phyloP scores from a whole-genome alignment of 2,329 filamentous ascomycete genomes.

The Cladophialophora psammophila region DNA sequence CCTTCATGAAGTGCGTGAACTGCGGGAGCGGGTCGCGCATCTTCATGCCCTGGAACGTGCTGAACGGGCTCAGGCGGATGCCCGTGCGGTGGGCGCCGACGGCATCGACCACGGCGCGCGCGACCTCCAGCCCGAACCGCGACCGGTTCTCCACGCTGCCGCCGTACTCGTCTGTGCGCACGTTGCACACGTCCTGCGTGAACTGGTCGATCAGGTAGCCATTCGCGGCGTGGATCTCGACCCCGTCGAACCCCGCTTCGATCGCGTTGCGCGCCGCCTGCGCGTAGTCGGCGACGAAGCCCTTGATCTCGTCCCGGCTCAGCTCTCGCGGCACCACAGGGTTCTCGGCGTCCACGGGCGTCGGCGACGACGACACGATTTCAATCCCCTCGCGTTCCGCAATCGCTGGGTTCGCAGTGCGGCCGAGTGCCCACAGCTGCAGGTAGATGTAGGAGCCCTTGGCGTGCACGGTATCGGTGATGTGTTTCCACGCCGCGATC shows the following conservation, averaged over 20 bases:
- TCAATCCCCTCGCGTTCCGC: constrained; percentile 44
- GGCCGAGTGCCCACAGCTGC: constrained; percentile 66
- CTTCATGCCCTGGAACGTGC: constrained; percentile 56
- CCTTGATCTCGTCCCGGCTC: constrained; percentile 53
- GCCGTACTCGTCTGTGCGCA: constrained; percentile 59
- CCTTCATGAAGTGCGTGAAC: constrained; percentile 62
- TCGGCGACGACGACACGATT: constrained; percentile 16
- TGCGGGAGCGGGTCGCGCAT: constrained; percentile 67
- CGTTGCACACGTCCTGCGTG: constrained; percentile 58
- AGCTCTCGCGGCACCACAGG: constrained; percentile 42
- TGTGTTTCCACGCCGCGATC: constrained; percentile 58
- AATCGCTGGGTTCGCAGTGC: constrained; percentile 56
- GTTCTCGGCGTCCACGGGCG: constrained; percentile 4
- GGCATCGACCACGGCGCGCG: constrained; percentile 46
- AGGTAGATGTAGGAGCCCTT: constrained; percentile 57
- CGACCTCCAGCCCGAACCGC: constrained; percentile 61
- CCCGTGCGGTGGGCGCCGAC: constrained; percentile 50
- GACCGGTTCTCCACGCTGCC: constrained; percentile 60
- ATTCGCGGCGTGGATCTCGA: constrained; percentile 44
- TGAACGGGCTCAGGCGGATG: constrained; percentile 58
- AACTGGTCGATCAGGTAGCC: constrained; percentile 63
- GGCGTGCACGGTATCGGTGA: constrained; percentile 59
- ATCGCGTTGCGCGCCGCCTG: constrained; percentile 60
- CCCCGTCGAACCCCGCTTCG: constrained; percentile 40
- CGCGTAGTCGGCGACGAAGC: constrained; percentile 52